These are phyloP conservation scores for Phytopythium ostracodes DNA, from an alignment of 352 stramenopile species.

Conservation along the genomic window DNA sequence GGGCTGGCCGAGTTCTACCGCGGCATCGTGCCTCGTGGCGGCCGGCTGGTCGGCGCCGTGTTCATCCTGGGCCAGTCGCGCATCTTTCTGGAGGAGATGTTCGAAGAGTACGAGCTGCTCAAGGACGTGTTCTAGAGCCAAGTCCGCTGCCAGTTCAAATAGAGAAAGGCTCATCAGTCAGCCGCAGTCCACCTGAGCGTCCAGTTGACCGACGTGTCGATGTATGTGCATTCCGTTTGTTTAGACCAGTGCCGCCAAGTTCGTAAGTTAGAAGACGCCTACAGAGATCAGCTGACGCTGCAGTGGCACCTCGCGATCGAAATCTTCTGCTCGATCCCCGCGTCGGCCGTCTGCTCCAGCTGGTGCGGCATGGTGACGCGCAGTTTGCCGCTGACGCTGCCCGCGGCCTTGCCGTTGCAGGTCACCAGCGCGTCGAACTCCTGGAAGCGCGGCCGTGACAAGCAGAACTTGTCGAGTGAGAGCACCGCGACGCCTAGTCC, in stretches of 20 bases:
- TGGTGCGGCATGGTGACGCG: slow-evolving; percentile 60
- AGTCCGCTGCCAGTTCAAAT: background rate
- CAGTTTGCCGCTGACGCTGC: slow-evolving; percentile 45
- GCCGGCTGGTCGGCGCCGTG: slow-evolving; percentile 76
- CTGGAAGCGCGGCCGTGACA: slow-evolving; percentile 34
- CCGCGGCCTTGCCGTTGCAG: slow-evolving; percentile 51
- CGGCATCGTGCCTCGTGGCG: slow-evolving; percentile 64
- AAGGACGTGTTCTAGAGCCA: slow-evolving; percentile 15
- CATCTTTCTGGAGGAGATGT: slow-evolving; percentile 63
- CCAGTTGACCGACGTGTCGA: background rate
- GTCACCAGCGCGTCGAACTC: slow-evolving; percentile 50
- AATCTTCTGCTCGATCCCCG: slow-evolving; percentile 20
- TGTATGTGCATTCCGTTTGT: background rate
- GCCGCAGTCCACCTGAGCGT: background rate
- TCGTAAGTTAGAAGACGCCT: background rate
- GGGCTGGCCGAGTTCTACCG: slow-evolving; percentile 63
- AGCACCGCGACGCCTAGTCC: slow-evolving; percentile 44
- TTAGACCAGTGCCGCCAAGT: background rate
- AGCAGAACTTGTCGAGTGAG: slow-evolving; percentile 53
- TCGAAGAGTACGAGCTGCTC: slow-evolving; percentile 61
- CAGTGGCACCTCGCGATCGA: slow-evolving; percentile 50
- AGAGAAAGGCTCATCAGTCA: background rate
- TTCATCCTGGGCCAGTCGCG: slow-evolving; percentile 80
- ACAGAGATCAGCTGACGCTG: slow-evolving; percentile 47
- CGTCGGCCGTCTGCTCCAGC: slow-evolving; percentile 12